phyloP scores from a whole-genome alignment of 768 basidiomycete genomes.

The Pholiota molesta region DNA sequence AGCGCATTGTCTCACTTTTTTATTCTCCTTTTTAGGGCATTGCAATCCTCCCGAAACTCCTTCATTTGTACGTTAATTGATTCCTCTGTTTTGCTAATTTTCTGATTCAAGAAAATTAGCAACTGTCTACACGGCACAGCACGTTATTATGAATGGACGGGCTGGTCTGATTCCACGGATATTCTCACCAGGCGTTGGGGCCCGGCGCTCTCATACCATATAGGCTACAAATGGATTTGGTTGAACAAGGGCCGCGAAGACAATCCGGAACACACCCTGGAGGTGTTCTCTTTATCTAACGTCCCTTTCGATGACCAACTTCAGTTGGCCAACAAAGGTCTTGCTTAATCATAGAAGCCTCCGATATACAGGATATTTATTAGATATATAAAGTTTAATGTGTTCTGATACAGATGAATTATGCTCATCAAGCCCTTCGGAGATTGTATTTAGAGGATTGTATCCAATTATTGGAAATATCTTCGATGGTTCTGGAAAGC shows the following conservation, averaged over 20 bases:
- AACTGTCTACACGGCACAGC: conserved; percentile 47
- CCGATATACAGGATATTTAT: not conserved
- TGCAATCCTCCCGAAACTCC: conserved; percentile 46
- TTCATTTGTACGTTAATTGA: conserved; percentile 49
- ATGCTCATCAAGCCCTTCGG: conserved; percentile 10
- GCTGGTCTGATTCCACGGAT: conserved; percentile 46
- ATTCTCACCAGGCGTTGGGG: conserved; percentile 44
- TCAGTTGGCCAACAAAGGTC: conserved; percentile 6
- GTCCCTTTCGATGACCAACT: conserved; percentile 45
- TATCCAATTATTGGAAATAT: conserved; percentile 72
- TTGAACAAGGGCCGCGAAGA: conserved; percentile 34
- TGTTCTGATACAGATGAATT: not conserved
- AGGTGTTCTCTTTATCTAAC: conserved; percentile 35
- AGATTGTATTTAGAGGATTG: conserved; percentile 50
- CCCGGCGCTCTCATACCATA: conserved; percentile 45
- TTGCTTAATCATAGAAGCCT: not conserved
- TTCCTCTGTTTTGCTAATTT: not conserved
- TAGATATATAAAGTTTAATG: not conserved
- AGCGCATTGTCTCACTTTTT: not conserved
- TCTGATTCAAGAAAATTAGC: conserved; percentile 14
- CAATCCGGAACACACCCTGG: conserved; percentile 25
- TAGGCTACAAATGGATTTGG: conserved; percentile 56
- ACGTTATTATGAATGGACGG: conserved; percentile 47
- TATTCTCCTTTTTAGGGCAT: conserved; percentile 27
- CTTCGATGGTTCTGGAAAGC: conserved; percentile 59